Base-by-base conservation (phyloP, 2,329 filamentous ascomycete genomes). In the Calonectria montana region DNA sequence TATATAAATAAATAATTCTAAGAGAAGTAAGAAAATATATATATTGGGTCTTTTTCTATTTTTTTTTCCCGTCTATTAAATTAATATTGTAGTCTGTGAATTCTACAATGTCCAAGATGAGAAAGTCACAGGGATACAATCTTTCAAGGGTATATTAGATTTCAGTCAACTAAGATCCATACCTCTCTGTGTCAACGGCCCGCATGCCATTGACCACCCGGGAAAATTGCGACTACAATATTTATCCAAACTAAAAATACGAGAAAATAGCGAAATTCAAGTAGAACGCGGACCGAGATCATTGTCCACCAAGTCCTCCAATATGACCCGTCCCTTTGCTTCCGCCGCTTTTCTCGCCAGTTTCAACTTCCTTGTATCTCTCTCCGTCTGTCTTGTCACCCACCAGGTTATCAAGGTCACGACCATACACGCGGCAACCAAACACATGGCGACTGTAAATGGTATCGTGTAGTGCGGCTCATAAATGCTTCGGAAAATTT, bases 401-500 rank as follows among this genome's bases (percentile, higher is more conserved):
- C 31, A 53, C 66, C 66, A 68, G 5, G 66, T 68, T 5, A 68
- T 61, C 21, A 68, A 16, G 3, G 61, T 68, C 35, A 68, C 61
- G 21, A 68, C 25, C 47, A 68, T 68, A 5, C 55, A 59, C 2
- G 55, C 55, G 10, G 43, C 66, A 8, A 68, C 37, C 18, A 68
- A 50, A 6, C 66, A 59, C 66, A 68, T 68, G 9, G 66, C 55
- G 3, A 68, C 61, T 12, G 55, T 59, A 21, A 68, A 68, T 7
- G 66, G 61, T 23, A 59, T 62, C 10, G 66, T 68, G 18, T 68
- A 68, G 2, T 59, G 66, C 23, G 66, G 66, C 1, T 59, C 66
- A 4, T 62, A 68, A 6, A 59, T 37, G 9, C 55, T 62, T 23
- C 61, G 61, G 45, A 73, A 73, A 29, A 74, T 43, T 35, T 72